These are phyloP conservation scores for Fusarium nodosum DNA, from an alignment of 2,329 filamentous ascomycete species.

Conservation along the genomic window DNA sequence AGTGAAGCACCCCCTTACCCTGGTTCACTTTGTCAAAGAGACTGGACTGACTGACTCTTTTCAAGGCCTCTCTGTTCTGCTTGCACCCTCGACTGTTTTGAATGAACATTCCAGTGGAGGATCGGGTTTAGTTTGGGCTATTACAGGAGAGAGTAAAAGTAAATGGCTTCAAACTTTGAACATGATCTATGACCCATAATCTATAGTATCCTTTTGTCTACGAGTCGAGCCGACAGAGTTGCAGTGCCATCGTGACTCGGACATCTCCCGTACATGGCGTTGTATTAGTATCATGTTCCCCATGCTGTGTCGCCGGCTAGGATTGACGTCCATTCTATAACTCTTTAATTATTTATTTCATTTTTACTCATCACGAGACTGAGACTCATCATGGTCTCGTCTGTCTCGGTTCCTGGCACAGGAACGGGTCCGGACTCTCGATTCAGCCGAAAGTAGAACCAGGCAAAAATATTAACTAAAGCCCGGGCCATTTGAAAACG, in stretches of 20 bases:
- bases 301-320: conserved; percentile 1
- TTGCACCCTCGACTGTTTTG: conserved; percentile 36
- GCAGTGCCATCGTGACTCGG: conserved; percentile 30
- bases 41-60: neutral
- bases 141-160: conserved; percentile 38
- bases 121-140: conserved; percentile 1
- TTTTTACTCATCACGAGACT: conserved; percentile 26
- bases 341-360: neutral
- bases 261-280: conserved; percentile 21
- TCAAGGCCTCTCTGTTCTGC: conserved; percentile 18
- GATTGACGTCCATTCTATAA: conserved; percentile 11
- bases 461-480: conserved; percentile 22
- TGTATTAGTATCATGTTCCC: neutral
- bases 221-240: conserved; percentile 29
- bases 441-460: conserved; percentile 29
- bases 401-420: conserved; percentile 21
- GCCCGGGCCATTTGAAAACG: conserved; percentile 26
- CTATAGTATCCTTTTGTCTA: neutral
- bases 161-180: conserved; percentile 8
- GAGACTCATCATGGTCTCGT: conserved; percentile 25
- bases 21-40: neutral
- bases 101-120: conserved; percentile 44
- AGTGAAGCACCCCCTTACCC: conserved; percentile 29
- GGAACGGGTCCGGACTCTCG: conserved; percentile 20
- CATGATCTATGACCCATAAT: neutral